Evolutionary conservation across 1,139 yeast species (phyloP).

Genomic region (Suhomyces bokatorum): DNA sequence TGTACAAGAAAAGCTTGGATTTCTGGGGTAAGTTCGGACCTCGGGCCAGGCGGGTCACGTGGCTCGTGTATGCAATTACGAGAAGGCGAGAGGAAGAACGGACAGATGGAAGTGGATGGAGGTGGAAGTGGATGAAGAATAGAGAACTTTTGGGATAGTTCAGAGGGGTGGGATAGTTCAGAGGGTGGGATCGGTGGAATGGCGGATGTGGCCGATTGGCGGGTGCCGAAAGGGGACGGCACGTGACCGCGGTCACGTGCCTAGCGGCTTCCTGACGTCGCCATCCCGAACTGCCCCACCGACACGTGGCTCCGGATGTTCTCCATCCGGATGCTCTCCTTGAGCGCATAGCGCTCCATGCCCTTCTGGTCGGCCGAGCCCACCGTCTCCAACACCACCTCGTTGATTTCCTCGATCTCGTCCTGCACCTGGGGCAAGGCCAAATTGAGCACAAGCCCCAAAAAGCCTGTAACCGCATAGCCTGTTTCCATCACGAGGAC

Average conservation of each 20-base stretch:
- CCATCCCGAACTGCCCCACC: conserved; percentile 11
- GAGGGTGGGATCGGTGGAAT: too few relatives aligned
- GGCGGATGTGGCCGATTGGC: too few relatives aligned
- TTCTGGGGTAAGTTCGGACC: conserved; percentile 8
- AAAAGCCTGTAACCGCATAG: conserved; percentile 77
- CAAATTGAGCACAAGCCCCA: conserved; percentile 72
- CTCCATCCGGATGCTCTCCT: conserved; percentile 37
- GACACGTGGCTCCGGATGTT: conserved; percentile 21
- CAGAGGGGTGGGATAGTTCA: too few relatives aligned
- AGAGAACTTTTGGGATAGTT: too few relatives aligned
- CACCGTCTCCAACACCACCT: conserved; percentile 46
- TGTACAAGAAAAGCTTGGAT: neutral
- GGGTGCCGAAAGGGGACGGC: neutral
- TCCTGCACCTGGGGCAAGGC: conserved; percentile 71
- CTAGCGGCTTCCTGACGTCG: conserved; percentile 5
- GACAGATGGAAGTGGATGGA: neutral
- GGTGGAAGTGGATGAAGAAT: too few relatives aligned
- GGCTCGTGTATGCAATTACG: neutral
- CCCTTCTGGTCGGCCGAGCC: conserved; percentile 49
- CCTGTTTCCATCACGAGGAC: conserved; percentile 84
- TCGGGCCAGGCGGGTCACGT: conserved; percentile 1
- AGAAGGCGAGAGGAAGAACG: neutral
- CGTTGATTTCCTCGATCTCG: conserved; percentile 55
- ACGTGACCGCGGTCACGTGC: neutral
- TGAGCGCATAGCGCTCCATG: conserved; percentile 36